Conservation (phyloP, 129 eudicot genomes). For the Artemisia tridentata region DNA sequence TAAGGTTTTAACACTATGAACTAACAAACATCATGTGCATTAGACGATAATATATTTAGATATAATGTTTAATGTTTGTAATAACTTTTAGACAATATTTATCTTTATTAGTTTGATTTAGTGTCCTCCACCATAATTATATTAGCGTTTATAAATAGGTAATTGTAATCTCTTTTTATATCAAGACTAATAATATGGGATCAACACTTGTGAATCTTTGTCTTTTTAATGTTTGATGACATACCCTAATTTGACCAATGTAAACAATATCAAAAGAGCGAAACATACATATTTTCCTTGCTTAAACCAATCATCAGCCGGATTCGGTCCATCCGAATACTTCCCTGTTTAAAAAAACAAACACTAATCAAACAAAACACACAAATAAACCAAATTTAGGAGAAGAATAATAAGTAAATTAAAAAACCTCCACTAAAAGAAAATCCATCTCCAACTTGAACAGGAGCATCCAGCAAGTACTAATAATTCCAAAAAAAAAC, state of each 20-base stretch:
- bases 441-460: conserved; percentile 88
- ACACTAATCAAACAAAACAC: not conserved
- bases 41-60: no score
- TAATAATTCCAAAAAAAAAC: conserved; percentile 30
- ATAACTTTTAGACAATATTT: no score
- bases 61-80: no score
- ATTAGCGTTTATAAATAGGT: no score
- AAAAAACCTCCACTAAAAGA: conserved; percentile 90
- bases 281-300: conserved; percentile 68
- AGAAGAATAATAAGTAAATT: conserved; percentile 7
- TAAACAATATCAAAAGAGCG: not conserved
- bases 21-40: no score
- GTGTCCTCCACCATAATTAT: no score
- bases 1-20: no score
- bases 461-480: conserved; percentile 83
- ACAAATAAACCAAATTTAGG: not conserved
- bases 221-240: no score
- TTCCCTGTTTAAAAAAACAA: conserved; percentile 54
- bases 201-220: no score
- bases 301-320: conserved; percentile 93
- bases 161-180: no score
- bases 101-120: no score
- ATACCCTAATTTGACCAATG: not conserved
- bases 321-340: conserved; percentile 75
- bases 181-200: no score